phyloP scores from a whole-genome alignment of 2,329 filamentous ascomycete species.

The Fusarium subtropicale region DNA sequence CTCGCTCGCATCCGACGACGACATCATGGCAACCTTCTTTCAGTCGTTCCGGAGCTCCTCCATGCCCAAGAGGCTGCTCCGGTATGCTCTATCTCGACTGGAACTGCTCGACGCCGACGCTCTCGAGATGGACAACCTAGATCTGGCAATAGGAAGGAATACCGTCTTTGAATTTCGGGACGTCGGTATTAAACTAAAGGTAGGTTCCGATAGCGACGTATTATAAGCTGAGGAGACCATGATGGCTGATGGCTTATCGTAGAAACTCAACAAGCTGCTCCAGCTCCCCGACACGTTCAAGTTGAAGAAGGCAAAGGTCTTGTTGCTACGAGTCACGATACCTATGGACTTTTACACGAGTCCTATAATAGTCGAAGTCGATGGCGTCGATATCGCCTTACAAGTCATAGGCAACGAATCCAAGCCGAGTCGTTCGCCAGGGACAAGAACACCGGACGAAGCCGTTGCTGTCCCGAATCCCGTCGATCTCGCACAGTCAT shows the following conservation, averaged over 20 bases:
- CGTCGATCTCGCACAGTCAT: conserved; percentile 80
- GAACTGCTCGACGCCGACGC: conserved; percentile 90
- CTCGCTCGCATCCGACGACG: conserved; percentile 20
- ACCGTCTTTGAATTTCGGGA: conserved; percentile 88
- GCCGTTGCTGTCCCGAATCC: conserved; percentile 70
- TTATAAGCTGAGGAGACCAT: conserved; percentile 15
- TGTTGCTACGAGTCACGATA: conserved; percentile 82
- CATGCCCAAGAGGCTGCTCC: conserved; percentile 89
- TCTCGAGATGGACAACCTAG: conserved; percentile 86
- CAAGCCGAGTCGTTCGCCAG: conserved; percentile 53
- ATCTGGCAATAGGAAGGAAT: conserved; percentile 83
- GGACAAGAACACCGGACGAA: conserved; percentile 50
- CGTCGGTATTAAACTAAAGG: conserved; percentile 83
- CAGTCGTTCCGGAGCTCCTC: conserved; percentile 73
- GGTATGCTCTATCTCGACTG: conserved; percentile 84
- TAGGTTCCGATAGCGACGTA: conserved; percentile 51
- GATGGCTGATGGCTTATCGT: conserved; percentile 40
- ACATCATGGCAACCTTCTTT: conserved; percentile 77
- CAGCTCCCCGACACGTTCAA: conserved; percentile 78
- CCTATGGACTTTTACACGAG: conserved; percentile 90
- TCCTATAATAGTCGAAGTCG: conserved; percentile 83
- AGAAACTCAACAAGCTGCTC: conserved; percentile 84
- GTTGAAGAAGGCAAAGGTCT: conserved; percentile 78
- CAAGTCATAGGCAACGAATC: conserved; percentile 59
- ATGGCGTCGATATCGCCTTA: conserved; percentile 80